phyloP scores from a whole-genome alignment of 371 early-diverging fungal genomes.

The Nematocida ausubeli region DNA sequence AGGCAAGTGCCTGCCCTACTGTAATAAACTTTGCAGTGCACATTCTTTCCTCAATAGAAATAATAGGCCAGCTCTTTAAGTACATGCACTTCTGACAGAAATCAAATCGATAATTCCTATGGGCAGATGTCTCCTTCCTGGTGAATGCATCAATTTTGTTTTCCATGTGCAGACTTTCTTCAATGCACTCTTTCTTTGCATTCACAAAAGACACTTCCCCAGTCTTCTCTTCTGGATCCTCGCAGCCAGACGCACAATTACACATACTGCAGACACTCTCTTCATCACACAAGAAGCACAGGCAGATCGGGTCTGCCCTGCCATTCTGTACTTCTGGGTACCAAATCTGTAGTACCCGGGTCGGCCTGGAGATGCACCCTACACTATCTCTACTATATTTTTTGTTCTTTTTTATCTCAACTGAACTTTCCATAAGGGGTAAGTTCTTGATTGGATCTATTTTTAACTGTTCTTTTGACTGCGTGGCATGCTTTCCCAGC shows the following conservation, averaged over 20 bases:
- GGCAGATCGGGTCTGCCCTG: not conserved
- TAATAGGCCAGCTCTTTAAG: not conserved
- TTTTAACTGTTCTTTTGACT: not conserved
- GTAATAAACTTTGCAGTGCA: not conserved
- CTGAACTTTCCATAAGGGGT: constrained; percentile 38
- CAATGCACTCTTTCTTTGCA: not conserved
- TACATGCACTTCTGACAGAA: not conserved
- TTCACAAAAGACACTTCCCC: not conserved
- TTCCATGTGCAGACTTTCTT: not conserved
- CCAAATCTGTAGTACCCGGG: not conserved
- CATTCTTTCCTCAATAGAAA: not conserved
- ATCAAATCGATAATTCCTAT: not conserved
- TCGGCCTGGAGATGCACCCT: constrained; percentile 15
- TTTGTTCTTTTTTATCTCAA: constrained; percentile 25
- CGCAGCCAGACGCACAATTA: not conserved
- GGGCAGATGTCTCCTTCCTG: not conserved
- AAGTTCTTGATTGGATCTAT: constrained; percentile 7
- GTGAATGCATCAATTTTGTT: not conserved
- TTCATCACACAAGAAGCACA: constrained; percentile 14
- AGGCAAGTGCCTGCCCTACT: not conserved
- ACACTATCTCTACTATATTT: too few species aligned
- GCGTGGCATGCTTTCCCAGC: not conserved
- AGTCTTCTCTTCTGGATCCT: not conserved
- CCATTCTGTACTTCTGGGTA: too few species aligned
- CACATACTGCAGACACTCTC: not conserved